Evolutionary conservation across 495 filamentous ascomycete species (phyloP), one percentile per base, ranked within the genome.

Genomic region (Hyphodiscus hymeniophilus): DNA sequence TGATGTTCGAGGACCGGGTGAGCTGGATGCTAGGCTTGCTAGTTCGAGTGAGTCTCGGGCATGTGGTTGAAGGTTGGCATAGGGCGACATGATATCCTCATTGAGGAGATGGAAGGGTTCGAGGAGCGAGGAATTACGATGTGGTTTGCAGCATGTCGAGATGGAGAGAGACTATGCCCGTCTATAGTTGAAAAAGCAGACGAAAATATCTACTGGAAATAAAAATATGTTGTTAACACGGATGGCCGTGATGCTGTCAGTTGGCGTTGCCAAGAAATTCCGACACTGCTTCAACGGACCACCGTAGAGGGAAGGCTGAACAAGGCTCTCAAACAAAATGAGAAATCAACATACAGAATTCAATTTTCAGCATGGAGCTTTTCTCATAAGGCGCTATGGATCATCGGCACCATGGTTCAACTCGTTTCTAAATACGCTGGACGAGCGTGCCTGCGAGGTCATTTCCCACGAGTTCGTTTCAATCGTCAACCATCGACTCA

Each of bases 31-130:
- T 46, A 98, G 80, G 22, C 89, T 95, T 42, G 89, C 92, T 38
- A 98, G 85, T 68, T 98, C 92, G 53, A 98, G 81, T 45, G 92
- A 98, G 73, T 97, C 92, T 58, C 92, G 85, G 38, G 79, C 74
- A 55, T 60, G 30, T 3, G 56, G 52, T 31, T 59, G 56, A 15
- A 59, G 56, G 26, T 34, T 50, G n/a, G 52, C 50, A 43, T 55
- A 56, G 16, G 45, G 30, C 49, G 52, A 52, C 56, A 55, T 59
- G 20, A 24, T 51, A 45, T 28, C 26, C 26, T 28, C 26, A 28
- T 28, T 28, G 26, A 28, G 26, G 26, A 10, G 10, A 36, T 3
- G 33, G 12, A 5, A 36, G 16, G 22, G 66, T 73, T 60, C 64
- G 63, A 34, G 48, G 50, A 12, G 56, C 61, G 45, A 66, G 66